Evolutionary conservation across 1,284 basidiomycete species (phyloP).

Genomic region (Kwoniella shivajii): DNA sequence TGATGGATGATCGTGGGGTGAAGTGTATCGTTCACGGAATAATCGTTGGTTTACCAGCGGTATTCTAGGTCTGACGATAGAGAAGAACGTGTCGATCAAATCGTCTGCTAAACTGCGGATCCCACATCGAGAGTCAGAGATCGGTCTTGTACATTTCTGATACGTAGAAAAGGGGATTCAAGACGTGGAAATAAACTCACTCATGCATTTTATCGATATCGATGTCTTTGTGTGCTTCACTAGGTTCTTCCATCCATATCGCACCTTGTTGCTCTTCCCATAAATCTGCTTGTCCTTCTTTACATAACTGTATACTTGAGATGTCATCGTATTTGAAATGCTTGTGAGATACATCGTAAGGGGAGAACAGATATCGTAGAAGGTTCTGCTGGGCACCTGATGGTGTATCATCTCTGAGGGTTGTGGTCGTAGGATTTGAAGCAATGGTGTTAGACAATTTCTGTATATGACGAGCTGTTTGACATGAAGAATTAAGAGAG

Average conservation of each 20-base stretch:
- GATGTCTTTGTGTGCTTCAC: slow-evolving; percentile 31
- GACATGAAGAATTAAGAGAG: too few relatives aligned
- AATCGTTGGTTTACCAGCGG: slow-evolving; percentile 72
- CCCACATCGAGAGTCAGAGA: not conserved
- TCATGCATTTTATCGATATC: slow-evolving; percentile 29
- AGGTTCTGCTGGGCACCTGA: slow-evolving; percentile 35
- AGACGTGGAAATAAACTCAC: slow-evolving; percentile 19
- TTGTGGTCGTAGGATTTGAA: too few relatives aligned
- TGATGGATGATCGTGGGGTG: slow-evolving; percentile 41
- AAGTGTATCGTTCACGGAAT: slow-evolving; percentile 62
- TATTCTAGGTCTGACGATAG: slow-evolving; percentile 79
- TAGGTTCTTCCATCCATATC: slow-evolving; percentile 43
- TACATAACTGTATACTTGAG: slow-evolving; percentile 30
- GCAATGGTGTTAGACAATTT: too few relatives aligned
- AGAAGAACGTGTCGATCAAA: slow-evolving; percentile 71
- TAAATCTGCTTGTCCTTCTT: slow-evolving; percentile 29
- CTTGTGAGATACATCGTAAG: slow-evolving; percentile 36
- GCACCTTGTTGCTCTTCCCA: slow-evolving; percentile 43
- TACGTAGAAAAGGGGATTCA: not conserved
- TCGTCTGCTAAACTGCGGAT: slow-evolving; percentile 75
- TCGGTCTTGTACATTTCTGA: not conserved
- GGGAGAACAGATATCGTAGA: slow-evolving; percentile 49
- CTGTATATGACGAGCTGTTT: too few relatives aligned
- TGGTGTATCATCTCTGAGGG: too few relatives aligned
- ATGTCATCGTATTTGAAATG: slow-evolving; percentile 48